Conservation (phyloP, 371 early-diverging fungal species). For the Rhizomucor pusillus region DNA sequence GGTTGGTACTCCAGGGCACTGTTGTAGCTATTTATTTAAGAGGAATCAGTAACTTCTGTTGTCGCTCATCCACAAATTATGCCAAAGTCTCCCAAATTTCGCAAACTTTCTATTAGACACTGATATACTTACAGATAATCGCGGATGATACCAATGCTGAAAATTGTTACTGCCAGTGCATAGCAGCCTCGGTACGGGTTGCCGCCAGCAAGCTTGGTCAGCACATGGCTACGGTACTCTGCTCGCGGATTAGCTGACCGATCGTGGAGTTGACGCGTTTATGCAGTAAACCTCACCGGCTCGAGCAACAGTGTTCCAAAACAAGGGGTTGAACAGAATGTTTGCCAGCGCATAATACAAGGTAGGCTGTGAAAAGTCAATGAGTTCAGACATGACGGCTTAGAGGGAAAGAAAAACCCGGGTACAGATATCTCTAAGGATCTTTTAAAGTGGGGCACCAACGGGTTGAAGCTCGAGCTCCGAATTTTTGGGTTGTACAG, state of each 20-base stretch:
- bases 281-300: slow-evolving; percentile 41
- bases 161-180: slow-evolving; percentile 76
- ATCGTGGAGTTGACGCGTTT: neutral
- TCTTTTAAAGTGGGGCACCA: no score
- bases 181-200: slow-evolving; percentile 76
- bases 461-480: no score
- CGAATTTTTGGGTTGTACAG: no score
- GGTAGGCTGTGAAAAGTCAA: slow-evolving; percentile 66
- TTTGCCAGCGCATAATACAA: slow-evolving; percentile 67
- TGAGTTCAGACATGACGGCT: slow-evolving; percentile 16
- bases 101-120: neutral
- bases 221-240: slow-evolving; percentile 74
- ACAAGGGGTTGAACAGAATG: slow-evolving; percentile 85
- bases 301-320: slow-evolving; percentile 90
- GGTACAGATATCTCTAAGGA: no score
- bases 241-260: neutral
- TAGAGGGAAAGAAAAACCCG: no score
- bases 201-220: slow-evolving; percentile 74
- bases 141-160: slow-evolving; percentile 76
- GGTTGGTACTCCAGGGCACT: slow-evolving; percentile 72
- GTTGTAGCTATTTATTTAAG: slow-evolving; percentile 46
- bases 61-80: neutral
- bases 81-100: no score
- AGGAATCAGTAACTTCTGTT: no score
- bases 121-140: slow-evolving; percentile 69